phyloP scores from a whole-genome alignment of 2,329 filamentous ascomycete species.

The Fusarium oxysporum region DNA sequence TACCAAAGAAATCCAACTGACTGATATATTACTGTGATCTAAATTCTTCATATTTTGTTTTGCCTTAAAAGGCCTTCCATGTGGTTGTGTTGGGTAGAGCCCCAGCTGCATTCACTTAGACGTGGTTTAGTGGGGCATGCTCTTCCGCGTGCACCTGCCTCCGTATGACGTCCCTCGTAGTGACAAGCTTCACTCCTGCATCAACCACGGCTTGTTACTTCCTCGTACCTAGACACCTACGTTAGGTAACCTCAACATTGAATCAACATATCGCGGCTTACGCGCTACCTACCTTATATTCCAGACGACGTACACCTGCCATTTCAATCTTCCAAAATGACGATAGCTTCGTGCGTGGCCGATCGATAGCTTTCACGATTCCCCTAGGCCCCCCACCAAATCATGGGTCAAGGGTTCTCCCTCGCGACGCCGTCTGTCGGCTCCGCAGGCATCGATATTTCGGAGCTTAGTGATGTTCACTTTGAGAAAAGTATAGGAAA shows the following conservation, averaged over 20 bases:
- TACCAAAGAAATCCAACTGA: neutral
- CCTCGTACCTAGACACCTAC: neutral
- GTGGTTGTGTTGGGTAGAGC: neutral
- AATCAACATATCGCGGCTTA: neutral
- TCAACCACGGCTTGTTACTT: neutral
- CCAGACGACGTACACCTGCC: neutral
- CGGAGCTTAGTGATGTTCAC: slow-evolving; percentile 88
- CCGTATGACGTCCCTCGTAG: slow-evolving; percentile 31
- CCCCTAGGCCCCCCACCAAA: slow-evolving; percentile 27
- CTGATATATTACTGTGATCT: neutral
- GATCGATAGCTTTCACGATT: slow-evolving; percentile 44
- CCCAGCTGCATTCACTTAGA: neutral
- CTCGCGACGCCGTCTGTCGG: slow-evolving; percentile 91
- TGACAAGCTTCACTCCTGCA: slow-evolving; percentile 19
- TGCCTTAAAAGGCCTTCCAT: neutral
- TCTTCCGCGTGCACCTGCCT: slow-evolving; percentile 9
- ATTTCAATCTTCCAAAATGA: slow-evolving; percentile 40
- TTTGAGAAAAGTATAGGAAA: slow-evolving; percentile 94
- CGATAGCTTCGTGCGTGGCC: slow-evolving; percentile 31
- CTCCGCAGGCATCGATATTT: slow-evolving; percentile 91
- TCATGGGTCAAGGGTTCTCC: slow-evolving; percentile 97
- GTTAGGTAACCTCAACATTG: neutral
- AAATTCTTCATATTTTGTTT: too few relatives aligned
- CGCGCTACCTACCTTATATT: neutral
- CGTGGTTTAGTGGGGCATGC: slow-evolving; percentile 13